Base-by-base conservation (phyloP, 139 green algal species). In the Raphidocelis subcapitata region DNA sequence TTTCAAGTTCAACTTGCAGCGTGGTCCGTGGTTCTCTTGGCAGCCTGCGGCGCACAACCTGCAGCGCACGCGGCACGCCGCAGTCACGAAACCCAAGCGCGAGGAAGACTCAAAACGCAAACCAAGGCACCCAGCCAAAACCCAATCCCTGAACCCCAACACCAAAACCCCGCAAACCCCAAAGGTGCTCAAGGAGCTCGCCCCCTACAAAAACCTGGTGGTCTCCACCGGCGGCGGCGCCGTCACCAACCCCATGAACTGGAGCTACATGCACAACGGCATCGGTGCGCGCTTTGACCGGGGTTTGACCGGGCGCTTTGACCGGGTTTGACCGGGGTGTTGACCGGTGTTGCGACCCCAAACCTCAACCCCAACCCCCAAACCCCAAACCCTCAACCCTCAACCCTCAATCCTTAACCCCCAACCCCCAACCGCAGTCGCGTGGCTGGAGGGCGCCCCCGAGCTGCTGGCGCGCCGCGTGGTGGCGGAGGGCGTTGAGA, bases 261-360 rank as follows among this genome's bases (percentile, higher is more conserved):
- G 92, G 93, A 89, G 85, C 55, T 90, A 91, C 85, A 94, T 97
- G 90, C 88, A 94, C 62, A 82, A 92, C 33, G 90, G 84, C 52
- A 80, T 93, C 18, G 81, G n/a, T n/a, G n/a, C n/a, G n/a, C n/a
- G n/a, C n/a, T n/a, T n/a, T n/a, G n/a, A n/a, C n/a, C n/a, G n/a
- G n/a, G n/a, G n/a, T n/a, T n/a, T n/a, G n/a, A n/a, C n/a, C n/a
- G n/a, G n/a, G n/a, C n/a, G n/a, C n/a, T n/a, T n/a, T n/a, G n/a
- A n/a, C n/a, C n/a, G n/a, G n/a, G n/a, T n/a, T n/a, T n/a, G n/a
- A n/a, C n/a, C n/a, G n/a, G n/a, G n/a, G n/a, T n/a, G n/a, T n/a
- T n/a, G n/a, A n/a, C n/a, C n/a, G n/a, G n/a, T n/a, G n/a, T n/a
- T n/a, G n/a, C n/a, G n/a, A n/a, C n/a, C n/a, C n/a, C n/a, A n/a